Evolutionary conservation across 2,329 filamentous ascomycete species (phyloP).

Genomic region (Alternaria conjuncta): DNA sequence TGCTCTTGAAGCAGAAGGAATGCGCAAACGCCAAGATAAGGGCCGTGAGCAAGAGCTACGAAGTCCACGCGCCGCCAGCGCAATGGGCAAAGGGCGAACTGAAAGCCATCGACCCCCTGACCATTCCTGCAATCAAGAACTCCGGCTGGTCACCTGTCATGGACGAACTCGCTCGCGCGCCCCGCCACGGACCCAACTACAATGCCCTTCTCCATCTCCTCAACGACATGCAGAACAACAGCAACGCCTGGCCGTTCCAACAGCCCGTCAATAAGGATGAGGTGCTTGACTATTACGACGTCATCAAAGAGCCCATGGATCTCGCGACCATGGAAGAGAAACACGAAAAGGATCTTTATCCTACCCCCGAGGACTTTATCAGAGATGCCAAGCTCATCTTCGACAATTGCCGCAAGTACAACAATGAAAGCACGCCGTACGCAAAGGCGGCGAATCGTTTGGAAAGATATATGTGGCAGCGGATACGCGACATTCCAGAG

Average conservation of each 20-base stretch:
- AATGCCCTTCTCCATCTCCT: conserved; percentile 91
- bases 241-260: conserved; percentile 91
- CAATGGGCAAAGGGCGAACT: conserved; percentile 76
- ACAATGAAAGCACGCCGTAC: conserved; percentile 93
- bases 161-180: conserved; percentile 94
- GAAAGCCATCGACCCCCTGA: conserved; percentile 80
- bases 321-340: conserved; percentile 94
- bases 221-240: conserved; percentile 94
- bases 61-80: conserved; percentile 82
- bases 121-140: conserved; percentile 83
- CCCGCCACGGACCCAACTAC: conserved; percentile 94
- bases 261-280: conserved; percentile 94
- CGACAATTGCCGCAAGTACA: conserved; percentile 94
- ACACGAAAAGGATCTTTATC: conserved; percentile 91
- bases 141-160: conserved; percentile 97
- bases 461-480: conserved; percentile 93
- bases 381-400: conserved; percentile 88
- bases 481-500: conserved; percentile 89
- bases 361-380: conserved; percentile 90
- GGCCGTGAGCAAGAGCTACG: conserved; percentile 86
- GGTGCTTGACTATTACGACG: conserved; percentile 97
- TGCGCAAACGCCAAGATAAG: conserved; percentile 93
- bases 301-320: conserved; percentile 98
- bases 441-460: conserved; percentile 94
- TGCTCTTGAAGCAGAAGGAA: conserved; percentile 98